Evolutionary conservation across 495 filamentous ascomycete species (phyloP), one percentile per base, ranked within the genome.

Genomic region (Letharia lupina): DNA sequence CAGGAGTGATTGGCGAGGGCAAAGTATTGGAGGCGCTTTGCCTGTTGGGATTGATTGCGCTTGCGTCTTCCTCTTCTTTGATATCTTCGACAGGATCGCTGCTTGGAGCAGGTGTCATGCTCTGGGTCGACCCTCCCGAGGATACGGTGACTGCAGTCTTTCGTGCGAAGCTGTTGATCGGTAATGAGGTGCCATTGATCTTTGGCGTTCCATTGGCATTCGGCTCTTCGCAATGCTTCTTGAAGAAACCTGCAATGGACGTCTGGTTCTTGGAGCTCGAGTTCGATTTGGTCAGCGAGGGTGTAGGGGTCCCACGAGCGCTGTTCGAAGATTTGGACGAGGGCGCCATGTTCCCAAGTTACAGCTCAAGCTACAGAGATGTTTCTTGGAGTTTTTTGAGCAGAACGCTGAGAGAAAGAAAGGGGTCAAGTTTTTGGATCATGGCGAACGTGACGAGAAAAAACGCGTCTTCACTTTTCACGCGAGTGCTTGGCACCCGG

Each of bases 221-320:
- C 15, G 80, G 77, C 31, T 80, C 77, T 12, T 80, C 79, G 0
- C 82, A 77, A 15, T 83, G 83, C 70, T 89, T 93, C 64, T 87
- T 81, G 70, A 96, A 96, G 80, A 96, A 96, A 45, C 90, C 89
- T 5, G 92, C 79, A 61, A 96, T 94, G 13, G 83, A 84, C 69
- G 87, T 90, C 76, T 93, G 88, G 71, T 85, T 88, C 72, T 88
- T 91, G 4, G 80, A 77, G 18, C 75, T 80, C 8, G 80, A 77
- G 16, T 76, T 81, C 7, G 81, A 71, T 67, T 76, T 74, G 69
- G 80, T 82, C 48, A 83, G 72, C 18, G 77, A 71, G 65, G 78
- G 79, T 60, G 75, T 74, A 12, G 80, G 71, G 37, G 64, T 44
- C 7, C 45, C 58, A 35, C 54, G 54, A 37, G 54, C 15, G 16